phyloP scores from a whole-genome alignment of 805 yeast species.

The Kluyveromyces dobzhanskii region DNA sequence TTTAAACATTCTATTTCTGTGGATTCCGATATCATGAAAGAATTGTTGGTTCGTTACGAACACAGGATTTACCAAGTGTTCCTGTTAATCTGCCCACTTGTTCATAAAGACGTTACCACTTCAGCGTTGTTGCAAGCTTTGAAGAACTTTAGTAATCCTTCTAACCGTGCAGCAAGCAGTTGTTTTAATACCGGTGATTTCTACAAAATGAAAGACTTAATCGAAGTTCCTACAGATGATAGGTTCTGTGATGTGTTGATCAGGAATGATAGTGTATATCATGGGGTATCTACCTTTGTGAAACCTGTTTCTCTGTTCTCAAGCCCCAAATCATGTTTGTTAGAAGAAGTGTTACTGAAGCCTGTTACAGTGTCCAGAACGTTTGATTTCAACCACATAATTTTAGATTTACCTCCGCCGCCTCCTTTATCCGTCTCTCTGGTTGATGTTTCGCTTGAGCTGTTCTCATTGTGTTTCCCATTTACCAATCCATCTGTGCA shows the following conservation, averaged over 20 bases:
- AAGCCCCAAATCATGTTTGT: constrained; percentile 2
- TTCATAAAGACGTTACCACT: constrained; percentile 33
- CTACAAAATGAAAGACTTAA: neutral
- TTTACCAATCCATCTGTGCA: constrained; percentile 70
- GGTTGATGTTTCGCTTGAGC: constrained; percentile 71
- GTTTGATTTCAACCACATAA: constrained; percentile 11
- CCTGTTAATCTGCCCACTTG: constrained; percentile 27
- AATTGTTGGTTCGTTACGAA: constrained; percentile 31
- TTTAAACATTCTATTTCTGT: constrained; percentile 25
- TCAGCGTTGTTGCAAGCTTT: constrained; percentile 33
- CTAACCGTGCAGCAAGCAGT: neutral
- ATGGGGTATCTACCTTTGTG: constrained; percentile 15
- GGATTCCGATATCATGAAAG: constrained; percentile 23
- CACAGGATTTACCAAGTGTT: constrained; percentile 41
- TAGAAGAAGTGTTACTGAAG: constrained; percentile 9
- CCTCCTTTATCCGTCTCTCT: constrained; percentile 44
- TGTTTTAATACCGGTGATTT: neutral
- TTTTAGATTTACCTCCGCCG: constrained; percentile 26
- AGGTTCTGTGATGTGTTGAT: neutral
- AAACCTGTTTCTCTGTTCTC: neutral
- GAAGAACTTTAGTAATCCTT: constrained; percentile 40
- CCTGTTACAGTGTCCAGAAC: constrained; percentile 11
- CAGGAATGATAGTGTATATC: neutral
- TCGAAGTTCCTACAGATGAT: neutral
- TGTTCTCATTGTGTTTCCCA: constrained; percentile 66